Percentiles rank a stretch among this genome's conserved stretches.
Evolutionary conservation across 208 protist genomes (phyloP).

Genomic region (Leishmania gerbilli): DNA sequence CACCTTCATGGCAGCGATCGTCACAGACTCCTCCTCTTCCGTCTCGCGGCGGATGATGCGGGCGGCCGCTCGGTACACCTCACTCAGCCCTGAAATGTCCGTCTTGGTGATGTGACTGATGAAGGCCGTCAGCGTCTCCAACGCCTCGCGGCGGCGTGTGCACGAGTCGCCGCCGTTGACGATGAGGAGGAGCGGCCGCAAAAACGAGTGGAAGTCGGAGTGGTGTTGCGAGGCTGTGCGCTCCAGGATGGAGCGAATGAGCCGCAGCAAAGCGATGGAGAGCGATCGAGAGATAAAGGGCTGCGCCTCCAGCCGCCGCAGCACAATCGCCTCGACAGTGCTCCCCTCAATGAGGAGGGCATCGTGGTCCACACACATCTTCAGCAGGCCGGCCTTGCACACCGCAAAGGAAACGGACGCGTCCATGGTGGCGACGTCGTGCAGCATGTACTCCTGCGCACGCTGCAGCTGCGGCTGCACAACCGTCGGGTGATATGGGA

Average conservation of each 20-base stretch:
- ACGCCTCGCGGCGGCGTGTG: constrained; percentile 56
- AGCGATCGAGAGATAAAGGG: constrained; percentile 79
- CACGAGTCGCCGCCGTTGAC: constrained; percentile 77
- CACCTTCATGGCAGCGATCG: constrained; percentile 67
- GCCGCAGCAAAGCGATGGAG: constrained; percentile 64
- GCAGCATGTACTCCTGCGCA: constrained; percentile 82
- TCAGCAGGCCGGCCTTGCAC: constrained; percentile 59
- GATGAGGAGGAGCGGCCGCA: constrained; percentile 66
- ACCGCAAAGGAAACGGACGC: constrained; percentile 77
- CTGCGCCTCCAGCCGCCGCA: constrained; percentile 62
- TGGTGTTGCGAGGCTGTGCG: constrained; percentile 62
- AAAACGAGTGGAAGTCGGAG: constrained; percentile 49
- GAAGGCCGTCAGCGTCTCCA: constrained; percentile 79
- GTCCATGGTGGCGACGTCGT: constrained; percentile 79
- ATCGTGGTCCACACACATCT: constrained; percentile 71
- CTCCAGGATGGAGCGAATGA: constrained; percentile 77
- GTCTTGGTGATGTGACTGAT: constrained; percentile 69
- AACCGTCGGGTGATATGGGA: constrained; percentile 63
- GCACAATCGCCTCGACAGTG: constrained; percentile 64
- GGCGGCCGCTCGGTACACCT: constrained; percentile 72
- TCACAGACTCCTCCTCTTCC: constrained; percentile 75
- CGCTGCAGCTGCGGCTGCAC: constrained; percentile 74
- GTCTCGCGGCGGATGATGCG: constrained; percentile 81
- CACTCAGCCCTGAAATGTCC: constrained; percentile 47
- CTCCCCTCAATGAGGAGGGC: constrained; percentile 66